phyloP scores from a whole-genome alignment of 768 basidiomycete species.

The Lanmaoa rubissima region DNA sequence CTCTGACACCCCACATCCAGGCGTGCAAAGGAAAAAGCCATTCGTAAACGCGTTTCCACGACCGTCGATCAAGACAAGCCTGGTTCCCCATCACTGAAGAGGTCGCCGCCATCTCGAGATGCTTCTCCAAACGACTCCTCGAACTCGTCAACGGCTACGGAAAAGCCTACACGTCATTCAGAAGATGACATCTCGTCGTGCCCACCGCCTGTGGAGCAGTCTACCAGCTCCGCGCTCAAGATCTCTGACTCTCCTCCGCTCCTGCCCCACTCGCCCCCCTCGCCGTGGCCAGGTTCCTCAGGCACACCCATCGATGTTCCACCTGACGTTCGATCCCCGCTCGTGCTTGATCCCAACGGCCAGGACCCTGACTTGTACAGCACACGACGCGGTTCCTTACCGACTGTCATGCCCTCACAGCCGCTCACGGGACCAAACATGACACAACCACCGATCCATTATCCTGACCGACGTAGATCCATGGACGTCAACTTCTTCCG shows the following conservation, averaged over 20 bases:
- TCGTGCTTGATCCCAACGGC: slow-evolving; percentile 16
- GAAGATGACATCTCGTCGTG: slow-evolving; percentile 13
- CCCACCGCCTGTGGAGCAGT: background rate
- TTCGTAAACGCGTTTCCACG: slow-evolving; percentile 48
- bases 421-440: slow-evolving; percentile 26
- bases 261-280: slow-evolving; percentile 2
- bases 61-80: slow-evolving; percentile 20
- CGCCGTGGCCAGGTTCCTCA: slow-evolving; percentile 36
- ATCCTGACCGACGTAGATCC: slow-evolving; percentile 39
- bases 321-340: slow-evolving; percentile 25
- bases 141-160: slow-evolving; percentile 38
- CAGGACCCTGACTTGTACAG: slow-evolving; percentile 35
- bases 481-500: slow-evolving; percentile 47
- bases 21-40: slow-evolving; percentile 81
- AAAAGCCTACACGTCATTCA: slow-evolving; percentile 35
- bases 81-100: slow-evolving; percentile 9
- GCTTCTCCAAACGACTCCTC: slow-evolving; percentile 31
- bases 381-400: slow-evolving; percentile 55
- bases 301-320: slow-evolving; percentile 26
- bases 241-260: slow-evolving; percentile 22
- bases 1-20: slow-evolving; percentile 36
- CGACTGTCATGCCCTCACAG: slow-evolving; percentile 36
- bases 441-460: slow-evolving; percentile 34
- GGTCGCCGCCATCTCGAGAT: slow-evolving; percentile 16
- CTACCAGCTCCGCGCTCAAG: slow-evolving; percentile 22